These are phyloP conservation scores for Cercophora scortea DNA, from an alignment of 495 filamentous ascomycete species.

Conservation along the genomic window DNA sequence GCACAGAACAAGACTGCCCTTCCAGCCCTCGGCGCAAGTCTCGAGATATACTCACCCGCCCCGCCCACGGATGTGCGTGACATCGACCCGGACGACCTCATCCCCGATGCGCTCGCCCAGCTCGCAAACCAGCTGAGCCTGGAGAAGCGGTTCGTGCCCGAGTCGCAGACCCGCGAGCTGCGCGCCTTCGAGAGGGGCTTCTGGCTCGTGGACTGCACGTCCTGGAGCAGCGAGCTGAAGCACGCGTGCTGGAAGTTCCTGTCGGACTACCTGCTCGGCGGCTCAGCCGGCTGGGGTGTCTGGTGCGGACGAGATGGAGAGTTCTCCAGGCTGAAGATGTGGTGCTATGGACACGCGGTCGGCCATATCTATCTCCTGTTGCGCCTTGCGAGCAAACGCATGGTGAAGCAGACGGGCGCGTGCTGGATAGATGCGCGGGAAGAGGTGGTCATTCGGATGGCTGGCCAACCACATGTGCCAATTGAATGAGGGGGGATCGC, in stretches of 20 bases:
- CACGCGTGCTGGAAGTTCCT: slow-evolving; percentile 55
- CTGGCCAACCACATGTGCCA: not conserved
- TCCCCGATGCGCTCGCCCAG: slow-evolving; percentile 49
- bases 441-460: slow-evolving; percentile 38
- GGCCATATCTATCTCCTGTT: slow-evolving; percentile 58
- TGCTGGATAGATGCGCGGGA: slow-evolving; percentile 53
- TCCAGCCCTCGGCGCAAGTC: not conserved
- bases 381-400: slow-evolving; percentile 54
- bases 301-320: slow-evolving; percentile 30
- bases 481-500: no score
- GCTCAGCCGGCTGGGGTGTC: slow-evolving; percentile 61
- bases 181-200: slow-evolving; percentile 57
- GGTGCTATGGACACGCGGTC: slow-evolving; percentile 58
- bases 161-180: slow-evolving; percentile 39
- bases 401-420: slow-evolving; percentile 43
- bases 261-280: slow-evolving; percentile 47
- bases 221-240: slow-evolving; percentile 33
- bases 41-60: slow-evolving; percentile 29
- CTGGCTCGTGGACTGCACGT: slow-evolving; percentile 50
- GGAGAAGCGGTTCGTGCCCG: slow-evolving; percentile 42
- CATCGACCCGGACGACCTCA: slow-evolving; percentile 18
- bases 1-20: not conserved
- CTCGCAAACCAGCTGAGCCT: slow-evolving; percentile 46
- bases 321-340: slow-evolving; percentile 43
- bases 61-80: slow-evolving; percentile 16